These are phyloP conservation scores for Penicillium simplicissimum DNA, from an alignment of 495 filamentous ascomycete species.

Conservation along the genomic window DNA sequence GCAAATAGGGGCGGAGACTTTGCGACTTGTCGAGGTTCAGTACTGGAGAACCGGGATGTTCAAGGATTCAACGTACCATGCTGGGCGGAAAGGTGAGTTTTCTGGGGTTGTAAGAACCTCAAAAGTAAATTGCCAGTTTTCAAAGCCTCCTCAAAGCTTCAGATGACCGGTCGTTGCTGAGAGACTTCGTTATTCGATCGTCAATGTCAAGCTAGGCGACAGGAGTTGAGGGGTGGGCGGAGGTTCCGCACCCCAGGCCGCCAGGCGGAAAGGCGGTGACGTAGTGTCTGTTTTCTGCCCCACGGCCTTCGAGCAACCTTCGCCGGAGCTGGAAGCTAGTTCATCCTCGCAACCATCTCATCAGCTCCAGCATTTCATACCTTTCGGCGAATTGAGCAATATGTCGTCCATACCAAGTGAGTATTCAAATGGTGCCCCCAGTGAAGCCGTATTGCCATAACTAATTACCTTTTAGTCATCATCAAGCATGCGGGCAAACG, in stretches of 20 bases:
- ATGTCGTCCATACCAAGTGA: constrained; percentile 68
- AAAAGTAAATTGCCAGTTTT: background rate
- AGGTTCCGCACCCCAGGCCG: background rate
- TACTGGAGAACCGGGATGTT: background rate
- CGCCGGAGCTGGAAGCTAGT: constrained; percentile 27
- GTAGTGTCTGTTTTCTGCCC: constrained; percentile 36
- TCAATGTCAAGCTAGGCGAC: constrained; percentile 4
- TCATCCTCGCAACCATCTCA: constrained; percentile 31
- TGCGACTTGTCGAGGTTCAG: constrained; percentile 65
- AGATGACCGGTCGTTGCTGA: background rate
- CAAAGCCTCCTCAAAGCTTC: background rate
- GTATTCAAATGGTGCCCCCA: constrained; percentile 13
- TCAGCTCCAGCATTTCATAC: background rate
- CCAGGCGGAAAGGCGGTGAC: constrained; percentile 17
- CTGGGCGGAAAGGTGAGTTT: constrained; percentile 3
- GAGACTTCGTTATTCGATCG: constrained; percentile 1
- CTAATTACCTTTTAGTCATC: constrained; percentile 63
- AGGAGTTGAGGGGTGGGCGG: constrained; percentile 8
- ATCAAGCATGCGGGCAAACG: constrained; percentile 95
- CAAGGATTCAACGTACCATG: constrained; percentile 22
- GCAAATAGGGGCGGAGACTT: constrained; percentile 96
- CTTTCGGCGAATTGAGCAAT: constrained; percentile 15
- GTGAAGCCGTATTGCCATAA: background rate
- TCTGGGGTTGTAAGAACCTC: background rate
- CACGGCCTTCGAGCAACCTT: constrained; percentile 35